These are phyloP conservation scores for Rheum nobile DNA, from an alignment of 148 eudicot species.

Conservation along the genomic window DNA sequence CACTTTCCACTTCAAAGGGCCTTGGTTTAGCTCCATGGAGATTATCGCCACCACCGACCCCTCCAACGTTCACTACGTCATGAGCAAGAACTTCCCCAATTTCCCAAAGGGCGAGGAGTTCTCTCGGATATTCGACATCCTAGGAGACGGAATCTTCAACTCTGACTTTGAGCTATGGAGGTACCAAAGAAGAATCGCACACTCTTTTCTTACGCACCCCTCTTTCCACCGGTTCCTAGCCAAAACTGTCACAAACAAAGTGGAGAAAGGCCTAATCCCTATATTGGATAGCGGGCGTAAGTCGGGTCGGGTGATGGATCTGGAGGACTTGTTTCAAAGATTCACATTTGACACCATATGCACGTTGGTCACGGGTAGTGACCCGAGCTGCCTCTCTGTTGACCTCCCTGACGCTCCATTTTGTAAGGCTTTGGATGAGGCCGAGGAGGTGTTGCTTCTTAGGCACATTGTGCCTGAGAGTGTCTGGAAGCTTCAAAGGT, in stretches of 20 bases:
- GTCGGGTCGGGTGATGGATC: conserved; percentile 16
- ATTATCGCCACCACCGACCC: conserved; percentile 22
- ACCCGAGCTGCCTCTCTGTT: conserved; percentile 22
- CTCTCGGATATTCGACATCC: conserved; percentile 21
- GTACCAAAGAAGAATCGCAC: conserved; percentile 19
- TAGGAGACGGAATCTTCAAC: conserved; percentile 39
- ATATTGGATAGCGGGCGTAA: conserved; percentile 14
- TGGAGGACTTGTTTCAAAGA: conserved; percentile 40
- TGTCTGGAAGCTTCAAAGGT: conserved; percentile 30
- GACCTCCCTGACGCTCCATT: conserved; percentile 24
- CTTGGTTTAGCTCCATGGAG: conserved; percentile 31
- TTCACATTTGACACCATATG: conserved; percentile 30
- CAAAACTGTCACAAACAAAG: conserved; percentile 14
- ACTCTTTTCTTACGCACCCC: conserved; percentile 13
- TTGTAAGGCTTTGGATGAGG: conserved; percentile 32
- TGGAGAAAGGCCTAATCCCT: conserved; percentile 18
- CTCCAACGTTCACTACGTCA: conserved; percentile 23
- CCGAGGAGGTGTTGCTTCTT: conserved; percentile 19
- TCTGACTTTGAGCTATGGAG: conserved; percentile 26
- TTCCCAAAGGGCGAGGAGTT: conserved; percentile 29
- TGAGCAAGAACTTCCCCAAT: conserved; percentile 27
- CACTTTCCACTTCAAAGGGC: conserved; percentile 27
- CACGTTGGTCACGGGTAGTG: conserved; percentile 26
- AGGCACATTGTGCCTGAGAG: conserved; percentile 22
- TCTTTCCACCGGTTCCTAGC: conserved; percentile 14